Base-by-base conservation (phyloP, 208 protist genomes). In the Acanthamoeba lenticulata region DNA sequence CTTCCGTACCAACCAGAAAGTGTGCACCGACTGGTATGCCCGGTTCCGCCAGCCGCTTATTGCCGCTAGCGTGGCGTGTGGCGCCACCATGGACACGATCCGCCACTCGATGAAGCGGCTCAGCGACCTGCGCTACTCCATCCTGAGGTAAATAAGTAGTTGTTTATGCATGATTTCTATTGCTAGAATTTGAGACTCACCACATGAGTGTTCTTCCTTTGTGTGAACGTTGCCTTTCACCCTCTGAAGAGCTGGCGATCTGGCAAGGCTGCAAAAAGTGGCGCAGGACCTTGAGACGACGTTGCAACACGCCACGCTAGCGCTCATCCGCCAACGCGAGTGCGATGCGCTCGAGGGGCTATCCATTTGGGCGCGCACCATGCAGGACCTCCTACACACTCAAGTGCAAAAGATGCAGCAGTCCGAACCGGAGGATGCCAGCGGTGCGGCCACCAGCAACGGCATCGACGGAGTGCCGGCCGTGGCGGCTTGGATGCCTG, bases 1-100 rank as follows among this genome's bases (percentile, higher is more conserved):
- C 60, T 96, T 96, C 77, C 94, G 92, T 32, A 52, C 90, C 34
- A 96, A 96, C 77, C 40, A 40, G 24, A 90, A 90, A 40, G 95
- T 96, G 15, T 94, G 88, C 60, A 93, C 94, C 29, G 95, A 96
- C 69, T 96, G 92, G 95, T 95, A 94, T 49, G 72, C 85, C 17
- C 47, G 95, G 13, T 94, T 96, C n/a, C 19, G 95, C 9, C 67
- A 91, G 6, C 93, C 92, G 11, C 47, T 96, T 4, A 32, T 96
- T 0, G 92, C 90, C 27, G 89, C 95, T 5, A 93, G 57, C 15
- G 92, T 92, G 17, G 34, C 94, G 0, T 94, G 83, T 67, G 47
- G 81, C 24, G 69, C 93, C 11, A 57, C 86, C 34, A 52, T 83
- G 13, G 95, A 96, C 67, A 92, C 55, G 3, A 95, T 95, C 11